A percentile compares a stretch with the other conserved stretches of the same genome.
Evolutionary conservation across 164 flowering plant genomes (phyloP).

Genomic region (Liquidambar formosana): DNA sequence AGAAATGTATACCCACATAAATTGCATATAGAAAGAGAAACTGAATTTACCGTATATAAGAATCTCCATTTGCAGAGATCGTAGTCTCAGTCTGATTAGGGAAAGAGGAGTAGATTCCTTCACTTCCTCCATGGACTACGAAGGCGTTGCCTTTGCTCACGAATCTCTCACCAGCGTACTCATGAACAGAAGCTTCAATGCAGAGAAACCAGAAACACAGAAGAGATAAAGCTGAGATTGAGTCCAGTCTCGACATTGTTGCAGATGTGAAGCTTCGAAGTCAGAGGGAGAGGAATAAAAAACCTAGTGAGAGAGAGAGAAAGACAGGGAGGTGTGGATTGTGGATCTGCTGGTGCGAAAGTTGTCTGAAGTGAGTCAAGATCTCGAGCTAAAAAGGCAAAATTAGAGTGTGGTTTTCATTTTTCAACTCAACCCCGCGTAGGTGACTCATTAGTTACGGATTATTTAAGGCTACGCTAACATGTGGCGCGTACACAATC

Average conservation of each 20-base stretch:
- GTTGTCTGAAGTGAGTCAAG: neutral
- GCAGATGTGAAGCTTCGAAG: neutral
- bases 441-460: too few relatives aligned
- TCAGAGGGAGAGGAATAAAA: neutral
- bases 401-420: too few relatives aligned
- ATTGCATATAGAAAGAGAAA: neutral
- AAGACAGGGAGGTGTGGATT: neutral
- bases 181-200: constrained; percentile 67
- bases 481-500: too few relatives aligned
- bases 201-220: neutral
- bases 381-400: neutral
- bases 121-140: constrained; percentile 92
- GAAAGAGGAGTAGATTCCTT: constrained; percentile 76
- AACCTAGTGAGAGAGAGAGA: constrained; percentile 4
- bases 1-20: neutral
- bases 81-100: constrained; percentile 23
- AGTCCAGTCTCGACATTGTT: constrained; percentile 1
- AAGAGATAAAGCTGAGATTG: neutral
- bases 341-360: neutral
- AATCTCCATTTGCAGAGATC: constrained; percentile 34
- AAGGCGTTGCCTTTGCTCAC: constrained; percentile 79
- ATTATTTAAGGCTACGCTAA: too few relatives aligned
- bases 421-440: too few relatives aligned
- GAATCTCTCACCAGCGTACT: constrained; percentile 57
- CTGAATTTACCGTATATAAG: constrained; percentile 65